Percentiles rank a stretch among this genome's conserved stretches.
Conservation (phyloP, 2,329 filamentous ascomycete genomes). For the Diaporthe eres region DNA sequence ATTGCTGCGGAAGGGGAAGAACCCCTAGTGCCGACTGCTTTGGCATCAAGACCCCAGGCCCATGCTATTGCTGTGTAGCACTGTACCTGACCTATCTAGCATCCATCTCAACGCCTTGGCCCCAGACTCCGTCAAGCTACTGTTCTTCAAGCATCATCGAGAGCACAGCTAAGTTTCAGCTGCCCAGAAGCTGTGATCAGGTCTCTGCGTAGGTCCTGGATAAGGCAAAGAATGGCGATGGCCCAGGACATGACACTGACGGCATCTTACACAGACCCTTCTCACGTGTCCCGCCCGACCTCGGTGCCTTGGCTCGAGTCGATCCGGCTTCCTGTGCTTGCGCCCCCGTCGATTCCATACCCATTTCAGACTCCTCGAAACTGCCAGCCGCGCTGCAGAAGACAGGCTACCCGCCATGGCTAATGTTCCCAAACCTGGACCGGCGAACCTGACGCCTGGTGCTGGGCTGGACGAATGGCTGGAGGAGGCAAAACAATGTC, state of each 20-base stretch:
- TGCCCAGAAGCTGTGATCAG: conserved; percentile 4
- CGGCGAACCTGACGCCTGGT: conserved; percentile 85
- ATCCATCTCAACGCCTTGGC: conserved; percentile 2
- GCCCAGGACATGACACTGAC: conserved; percentile 7
- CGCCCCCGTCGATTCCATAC: neutral
- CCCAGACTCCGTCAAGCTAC: conserved; percentile 10
- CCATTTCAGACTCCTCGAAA: neutral
- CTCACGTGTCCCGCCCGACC: conserved; percentile 23
- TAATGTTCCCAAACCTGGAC: conserved; percentile 87
- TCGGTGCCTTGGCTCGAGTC: conserved; percentile 28
- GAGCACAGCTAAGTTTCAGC: neutral
- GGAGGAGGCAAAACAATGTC: conserved; percentile 95
- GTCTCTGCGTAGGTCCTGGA: neutral
- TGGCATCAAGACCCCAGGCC: conserved; percentile 15
- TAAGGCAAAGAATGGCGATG: neutral
- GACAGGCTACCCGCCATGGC: conserved; percentile 54
- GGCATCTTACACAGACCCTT: conserved; percentile 32
- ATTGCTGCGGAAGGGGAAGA: conserved; percentile 33
- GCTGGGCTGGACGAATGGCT: conserved; percentile 97
- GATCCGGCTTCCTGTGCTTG: neutral
- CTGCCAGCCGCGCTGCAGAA: conserved; percentile 28
- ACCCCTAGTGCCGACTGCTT: conserved; percentile 31
- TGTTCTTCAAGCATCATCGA: conserved; percentile 33
- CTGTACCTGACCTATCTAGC: conserved; percentile 2
- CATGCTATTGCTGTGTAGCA: conserved; percentile 22